Evolutionary conservation across 116 monocot genomes (phyloP).

Genomic region (Cymodocea nodosa): DNA sequence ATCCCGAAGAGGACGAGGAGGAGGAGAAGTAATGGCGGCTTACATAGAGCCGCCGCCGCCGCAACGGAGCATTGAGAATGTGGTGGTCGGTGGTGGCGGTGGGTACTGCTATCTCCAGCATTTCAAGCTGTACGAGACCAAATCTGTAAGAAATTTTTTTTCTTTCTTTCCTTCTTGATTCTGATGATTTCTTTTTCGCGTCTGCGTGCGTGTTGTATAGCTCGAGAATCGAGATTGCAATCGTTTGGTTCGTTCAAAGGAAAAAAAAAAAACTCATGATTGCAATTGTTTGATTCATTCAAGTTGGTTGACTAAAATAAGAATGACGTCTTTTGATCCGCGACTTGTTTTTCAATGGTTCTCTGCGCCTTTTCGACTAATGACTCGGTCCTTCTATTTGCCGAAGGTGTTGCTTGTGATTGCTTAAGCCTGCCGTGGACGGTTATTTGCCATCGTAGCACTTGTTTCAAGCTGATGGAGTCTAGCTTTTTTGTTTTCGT

Average conservation of each 20-base stretch:
- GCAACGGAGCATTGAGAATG: neutral
- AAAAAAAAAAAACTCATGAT: no score
- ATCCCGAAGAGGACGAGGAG: neutral
- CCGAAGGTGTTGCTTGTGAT: no score
- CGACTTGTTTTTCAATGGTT: neutral
- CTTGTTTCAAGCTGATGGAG: no score
- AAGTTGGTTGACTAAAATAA: neutral
- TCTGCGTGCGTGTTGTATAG: neutral
- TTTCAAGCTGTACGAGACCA: conserved; percentile 17
- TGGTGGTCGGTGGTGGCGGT: neutral
- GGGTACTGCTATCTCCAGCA: conserved; percentile 10
- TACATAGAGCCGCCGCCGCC: neutral
- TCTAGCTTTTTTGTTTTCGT: neutral
- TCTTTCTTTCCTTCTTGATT: no score
- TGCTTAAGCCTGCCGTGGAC: no score
- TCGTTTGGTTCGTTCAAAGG: no score
- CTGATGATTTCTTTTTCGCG: neutral
- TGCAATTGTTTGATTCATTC: neutral
- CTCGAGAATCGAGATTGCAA: no score
- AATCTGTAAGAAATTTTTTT: neutral
- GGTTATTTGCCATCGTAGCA: no score
- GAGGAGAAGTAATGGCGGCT: conserved; percentile 3
- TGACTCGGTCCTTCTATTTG: no score
- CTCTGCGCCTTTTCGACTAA: no score
- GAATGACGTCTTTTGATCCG: neutral